Evolutionary conservation across 2,329 filamentous ascomycete genomes (phyloP), one percentile per base, ranked within the genome.

Genomic region (Pseudopyrenochaeta lycopersici): DNA sequence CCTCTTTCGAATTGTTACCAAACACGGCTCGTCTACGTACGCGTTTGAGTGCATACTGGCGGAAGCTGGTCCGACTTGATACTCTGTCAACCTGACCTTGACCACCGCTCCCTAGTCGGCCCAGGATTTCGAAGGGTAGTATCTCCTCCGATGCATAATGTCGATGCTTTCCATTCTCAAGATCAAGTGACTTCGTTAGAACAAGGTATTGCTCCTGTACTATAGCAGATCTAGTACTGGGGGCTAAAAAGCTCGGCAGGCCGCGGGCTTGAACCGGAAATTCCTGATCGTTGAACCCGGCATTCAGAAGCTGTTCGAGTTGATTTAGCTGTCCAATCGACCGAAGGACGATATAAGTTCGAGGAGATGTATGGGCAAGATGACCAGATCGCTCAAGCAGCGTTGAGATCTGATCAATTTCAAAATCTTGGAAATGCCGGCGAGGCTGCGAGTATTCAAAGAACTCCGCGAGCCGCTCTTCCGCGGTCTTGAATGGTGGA

Each of bases 41-140:
- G 3, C 65, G 58, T 41, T 76, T 76, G 4, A 65, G 55, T 2
- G 72, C 72, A 54, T 67, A 75, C n/a, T 67, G 46, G 11, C 52
- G 61, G 36, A 54, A 67, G 18, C 63, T 73, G 7, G 67, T 51
- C 15, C 32, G 46, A 48, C 63, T 72, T 5, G 64, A 4, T 3
- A 71, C 61, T 18, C 45, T 57, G 12, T 67, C 53, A 7, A 76
- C 68, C 21, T 64, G 52, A 3, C 65, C 62, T 47, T 57, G 67
- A 1, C 50, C 49, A 7, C 72, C 68, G 21, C 33, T 54, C 3
- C 70, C 71, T 20, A 73, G 59, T 2, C 40, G 52, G 5, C 48
- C 54, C 10, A 54, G 56, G 2, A 56, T 36, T 32, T 65, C 56
- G 43, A 67, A 71, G 7, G 66, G 66, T 6, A 62, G 46, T 12